Base-by-base conservation (phyloP, 768 basidiomycete species). In the Tephrocybe sp. region DNA sequence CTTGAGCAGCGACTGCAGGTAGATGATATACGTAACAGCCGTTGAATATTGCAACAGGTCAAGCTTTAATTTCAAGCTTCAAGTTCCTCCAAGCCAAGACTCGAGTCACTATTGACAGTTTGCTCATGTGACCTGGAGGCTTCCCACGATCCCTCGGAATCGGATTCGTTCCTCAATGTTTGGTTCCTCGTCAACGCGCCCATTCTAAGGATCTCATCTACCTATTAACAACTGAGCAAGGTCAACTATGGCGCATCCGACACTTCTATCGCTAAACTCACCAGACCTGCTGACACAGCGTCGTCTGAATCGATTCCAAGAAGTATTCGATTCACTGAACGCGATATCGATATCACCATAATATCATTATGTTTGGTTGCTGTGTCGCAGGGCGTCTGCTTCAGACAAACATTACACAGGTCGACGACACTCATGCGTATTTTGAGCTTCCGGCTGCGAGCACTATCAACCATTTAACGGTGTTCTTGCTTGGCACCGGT, bases 401-500 rank as follows among this genome's bases (percentile, higher is more conserved):
- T 9, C 89, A 92, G 68, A 92, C 90, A 36, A 84, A 92, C 60
- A 72, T 91, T 10, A 81, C 82, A 49, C 88, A 91, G 62, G 75
- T 93, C 47, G 90, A 92, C 64, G 85, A 89, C 36, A 91, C 88
- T 0, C 90, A 92, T 56, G 90, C 88, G 14, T 69, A 84, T 31
- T 92, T 92, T 58, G 82, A 89, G 64, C 76, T 95, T 7, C 77
- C 80, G 0, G 73, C 76, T 20, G 89, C 89, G 0, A 79, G 79
- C 52, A 74, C 78, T 12, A 87, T 94, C 55, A 93, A 94, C 61
- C 92, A 95, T 62, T 68, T 94, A 39, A 89, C 87, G 42, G 88
- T 95, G 2, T 94, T 93, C 66, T 68, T 95, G 12, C 66, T 90
- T 4, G 92, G 91, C 39, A 85, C 86, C 40, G 76, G 90, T 89